phyloP scores from a whole-genome alignment of 768 basidiomycete species.

The Leccinum disarticulatum region DNA sequence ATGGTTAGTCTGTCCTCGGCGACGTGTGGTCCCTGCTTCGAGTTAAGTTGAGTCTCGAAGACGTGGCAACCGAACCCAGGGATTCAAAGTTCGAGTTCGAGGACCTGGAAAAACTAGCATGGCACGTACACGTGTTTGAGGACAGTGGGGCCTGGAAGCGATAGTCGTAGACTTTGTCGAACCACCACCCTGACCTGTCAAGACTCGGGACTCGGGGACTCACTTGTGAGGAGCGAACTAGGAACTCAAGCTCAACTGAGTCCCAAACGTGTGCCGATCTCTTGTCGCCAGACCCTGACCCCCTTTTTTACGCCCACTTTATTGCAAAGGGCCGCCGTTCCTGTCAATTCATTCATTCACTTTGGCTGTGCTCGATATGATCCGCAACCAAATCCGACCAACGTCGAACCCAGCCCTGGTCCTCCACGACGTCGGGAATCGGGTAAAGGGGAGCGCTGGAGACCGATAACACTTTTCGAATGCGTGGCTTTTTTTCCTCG shows the following conservation, averaged over 20 bases:
- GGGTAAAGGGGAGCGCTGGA: neutral
- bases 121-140: neutral
- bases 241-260: neutral
- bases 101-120: neutral
- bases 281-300: neutral
- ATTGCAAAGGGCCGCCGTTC: neutral
- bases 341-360: neutral
- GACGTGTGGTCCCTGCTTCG: neutral
- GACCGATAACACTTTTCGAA: neutral
- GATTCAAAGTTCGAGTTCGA: neutral
- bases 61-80: neutral
- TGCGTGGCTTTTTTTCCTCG: neutral
- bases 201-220: neutral
- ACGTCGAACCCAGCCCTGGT: neutral
- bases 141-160: neutral
- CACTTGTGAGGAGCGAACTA: neutral
- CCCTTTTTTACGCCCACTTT: neutral
- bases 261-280: neutral
- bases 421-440: neutral
- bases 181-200: neutral
- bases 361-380: neutral
- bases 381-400: neutral
- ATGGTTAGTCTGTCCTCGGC: neutral
- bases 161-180: neutral
- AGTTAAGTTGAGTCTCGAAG: neutral